Base-by-base conservation (phyloP, 139 green algal species). In the Chlamydomonas sp. region DNA sequence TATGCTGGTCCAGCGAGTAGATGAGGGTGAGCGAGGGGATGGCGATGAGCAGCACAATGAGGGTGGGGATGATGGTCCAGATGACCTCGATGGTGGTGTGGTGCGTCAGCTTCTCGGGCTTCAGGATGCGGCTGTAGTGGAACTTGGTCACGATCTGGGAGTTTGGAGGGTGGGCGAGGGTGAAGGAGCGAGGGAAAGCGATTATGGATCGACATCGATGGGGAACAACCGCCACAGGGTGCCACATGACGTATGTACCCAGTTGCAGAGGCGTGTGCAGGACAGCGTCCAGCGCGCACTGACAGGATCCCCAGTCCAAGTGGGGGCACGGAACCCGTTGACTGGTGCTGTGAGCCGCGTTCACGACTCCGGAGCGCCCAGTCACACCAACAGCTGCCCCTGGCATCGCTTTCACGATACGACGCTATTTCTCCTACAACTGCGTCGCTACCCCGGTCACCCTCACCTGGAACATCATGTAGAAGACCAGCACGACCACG, bases 1-100 rank as follows among this genome's bases (percentile, higher is more conserved):
- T 91, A 72, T 91, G 88, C 90, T 93, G 90, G 71, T 93, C 90
- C 85, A 93, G 86, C 75, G 88, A 91, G 90, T 93, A 93, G n/a
- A 93, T 91, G 80, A 93, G 88, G 10, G 90, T 93, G 67, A 93
- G 88, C 7, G 90, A 93, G 84, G 90, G 90, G 62, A 93, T 78
- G 77, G 85, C 90, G 61, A 93, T 91, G 63, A 73, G 61, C 17
- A 91, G 81, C 63, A 93, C 90, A 73, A 93, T 89, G 57, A 93
- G 31, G 60, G 90, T 93, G 71, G 90, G 90, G 71, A 93, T 85
- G 80, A 93, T 78, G n/a, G 90, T 93, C 90, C 90, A 93, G 83
- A 91, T 90, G n/a, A 93, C 88, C 88, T 93, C 90, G 59, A 90
- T 71, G 10, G 90, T 89, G 63, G 90, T 93, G 85, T 93, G 88